phyloP scores from a whole-genome alignment of 2,329 filamentous ascomycete genomes.

The Hypomyces perniciosus region DNA sequence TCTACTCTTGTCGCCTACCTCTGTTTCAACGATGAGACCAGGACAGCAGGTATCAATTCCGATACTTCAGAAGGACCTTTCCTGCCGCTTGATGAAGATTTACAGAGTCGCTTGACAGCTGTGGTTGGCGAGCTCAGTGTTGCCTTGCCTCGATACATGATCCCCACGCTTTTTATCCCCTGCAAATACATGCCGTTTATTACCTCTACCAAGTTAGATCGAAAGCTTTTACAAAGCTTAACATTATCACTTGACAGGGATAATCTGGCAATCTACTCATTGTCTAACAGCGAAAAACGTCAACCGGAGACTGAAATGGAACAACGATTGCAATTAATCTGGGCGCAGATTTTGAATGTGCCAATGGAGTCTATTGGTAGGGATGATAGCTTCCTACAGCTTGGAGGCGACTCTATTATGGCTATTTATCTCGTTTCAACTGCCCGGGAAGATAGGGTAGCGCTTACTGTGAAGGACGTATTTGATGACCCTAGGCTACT shows the following conservation, averaged over 20 bases:
- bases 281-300: not conserved
- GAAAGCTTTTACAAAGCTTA: not conserved
- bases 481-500: slow-evolving; percentile 3
- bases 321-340: slow-evolving; percentile 17
- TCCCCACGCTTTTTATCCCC: slow-evolving; percentile 16
- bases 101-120: slow-evolving; percentile 8
- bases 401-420: slow-evolving; percentile 37
- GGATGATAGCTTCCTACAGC: slow-evolving; percentile 13
- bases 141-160: slow-evolving; percentile 16
- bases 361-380: slow-evolving; percentile 22
- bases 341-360: slow-evolving; percentile 26
- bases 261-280: not conserved
- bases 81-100: slow-evolving; percentile 1
- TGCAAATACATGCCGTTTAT: slow-evolving; percentile 13
- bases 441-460: slow-evolving; percentile 21
- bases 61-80: slow-evolving; percentile 2
- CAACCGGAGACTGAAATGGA: slow-evolving; percentile 14
- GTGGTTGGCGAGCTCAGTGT: not conserved
- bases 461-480: slow-evolving; percentile 1
- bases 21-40: not conserved
- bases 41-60: not conserved
- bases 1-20: slow-evolving; percentile 3
- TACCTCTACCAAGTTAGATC: slow-evolving; percentile 12
- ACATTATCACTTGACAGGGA: not conserved
- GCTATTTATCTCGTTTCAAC: slow-evolving; percentile 38